These are phyloP conservation scores for Passiflora organensis DNA, from an alignment of 345 rosid species.

Conservation along the genomic window DNA sequence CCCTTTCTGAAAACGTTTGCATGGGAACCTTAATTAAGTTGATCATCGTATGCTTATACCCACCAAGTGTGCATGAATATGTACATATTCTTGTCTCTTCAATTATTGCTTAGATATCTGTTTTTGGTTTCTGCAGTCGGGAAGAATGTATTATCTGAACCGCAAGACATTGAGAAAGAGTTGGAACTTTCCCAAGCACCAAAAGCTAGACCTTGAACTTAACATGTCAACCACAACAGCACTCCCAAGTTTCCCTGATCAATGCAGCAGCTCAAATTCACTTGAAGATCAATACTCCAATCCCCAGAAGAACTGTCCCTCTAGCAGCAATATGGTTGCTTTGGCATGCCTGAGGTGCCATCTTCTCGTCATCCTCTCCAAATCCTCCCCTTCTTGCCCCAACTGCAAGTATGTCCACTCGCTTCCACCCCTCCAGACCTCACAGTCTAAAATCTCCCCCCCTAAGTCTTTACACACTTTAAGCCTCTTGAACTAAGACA, in stretches of 20 bases:
- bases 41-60: no score
- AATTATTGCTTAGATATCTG: background rate
- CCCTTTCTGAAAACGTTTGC: no score
- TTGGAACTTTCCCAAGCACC: slow-evolving; percentile 40
- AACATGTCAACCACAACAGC: slow-evolving; percentile 28
- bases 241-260: slow-evolving; percentile 3
- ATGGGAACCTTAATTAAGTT: no score
- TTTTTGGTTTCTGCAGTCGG: slow-evolving; percentile 32
- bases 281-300: slow-evolving; percentile 3
- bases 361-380: slow-evolving; percentile 46
- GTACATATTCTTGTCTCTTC: background rate
- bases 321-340: slow-evolving; percentile 38
- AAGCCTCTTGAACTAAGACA: slow-evolving; percentile 34
- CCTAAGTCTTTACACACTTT: slow-evolving; percentile 22
- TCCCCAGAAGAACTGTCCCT: slow-evolving; percentile 4
- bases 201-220: slow-evolving; percentile 41
- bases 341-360: slow-evolving; percentile 48
- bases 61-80: background rate
- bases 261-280: background rate
- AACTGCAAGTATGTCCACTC: slow-evolving; percentile 53
- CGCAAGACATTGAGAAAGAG: slow-evolving; percentile 37
- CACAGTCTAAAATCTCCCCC: slow-evolving; percentile 16
- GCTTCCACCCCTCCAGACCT: slow-evolving; percentile 20
- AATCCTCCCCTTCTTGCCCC: slow-evolving; percentile 46
- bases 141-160: slow-evolving; percentile 43